Evolutionary conservation across 805 yeast species (phyloP), one percentile per base, ranked within the genome.

Genomic region (Ogataea zsoltii): DNA sequence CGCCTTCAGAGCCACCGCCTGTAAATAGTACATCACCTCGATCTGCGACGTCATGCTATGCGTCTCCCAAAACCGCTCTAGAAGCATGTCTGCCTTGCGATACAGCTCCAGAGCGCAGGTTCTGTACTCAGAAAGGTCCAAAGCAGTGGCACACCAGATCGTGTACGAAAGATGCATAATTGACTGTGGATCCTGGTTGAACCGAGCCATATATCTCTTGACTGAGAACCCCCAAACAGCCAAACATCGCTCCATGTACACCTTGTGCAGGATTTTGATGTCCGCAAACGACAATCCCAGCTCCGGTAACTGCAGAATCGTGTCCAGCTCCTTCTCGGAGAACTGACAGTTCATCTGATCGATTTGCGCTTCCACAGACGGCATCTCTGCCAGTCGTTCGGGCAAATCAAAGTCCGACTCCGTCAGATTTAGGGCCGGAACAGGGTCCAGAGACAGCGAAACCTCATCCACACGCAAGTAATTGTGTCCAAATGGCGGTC

Each of bases 11-110:
- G 53, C 48, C 10, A 61, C 34, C 9, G 56, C 48, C 46, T 63
- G 65, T 19, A 63, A 40, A 39, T 57, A 60, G 35, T 55, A 54
- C 47, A 63, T 32, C 21, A 52, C 38, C 38, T 54, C 58, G 7
- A 60, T 38, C 15, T 51, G 54, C 11, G 44, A 35, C 2, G 45
- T 43, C 36, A 41, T 48, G 21, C 43, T 40, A 21, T 47, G 41
- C 1, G 49, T 38, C 19, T 53, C 51, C 60, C 58, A 58, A 44
- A 50, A 55, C 7, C 46, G 30, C 13, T 45, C 51, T 37, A 55
- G 26, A 28, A 57, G 45, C 3, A 30, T 18, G 14, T 48, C 41
- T 0, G 56, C 57, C 33, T 42, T 39, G 14, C 52, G 32, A 39
- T 62, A 63, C 16, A 63, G 21, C 11, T 16, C 21, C 5, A 45